Evolutionary conservation across 768 basidiomycete genomes (phyloP).

Genomic region (Cubamyces sp.): DNA sequence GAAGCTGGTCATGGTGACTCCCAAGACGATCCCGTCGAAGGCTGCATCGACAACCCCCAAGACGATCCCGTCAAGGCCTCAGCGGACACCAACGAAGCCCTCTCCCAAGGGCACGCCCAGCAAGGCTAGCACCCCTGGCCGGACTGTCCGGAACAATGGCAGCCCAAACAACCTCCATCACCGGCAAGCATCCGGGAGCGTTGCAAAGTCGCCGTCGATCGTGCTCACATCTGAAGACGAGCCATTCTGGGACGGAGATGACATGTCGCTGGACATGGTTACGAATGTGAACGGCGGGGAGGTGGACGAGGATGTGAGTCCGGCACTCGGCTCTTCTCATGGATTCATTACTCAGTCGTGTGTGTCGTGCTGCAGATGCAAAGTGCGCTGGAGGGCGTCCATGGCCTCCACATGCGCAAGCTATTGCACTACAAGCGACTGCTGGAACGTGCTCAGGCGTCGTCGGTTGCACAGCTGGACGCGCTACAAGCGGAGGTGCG

Average conservation of each 20-base stretch:
- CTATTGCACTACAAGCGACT: constrained; percentile 77
- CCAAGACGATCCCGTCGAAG: constrained; percentile 13
- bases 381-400: constrained; percentile 45
- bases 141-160: too few relatives aligned
- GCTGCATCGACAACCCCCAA: constrained; percentile 20
- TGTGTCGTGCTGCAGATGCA: too few relatives aligned
- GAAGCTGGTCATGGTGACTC: too few relatives aligned
- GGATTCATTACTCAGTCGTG: background rate
- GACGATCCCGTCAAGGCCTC: constrained; percentile 23
- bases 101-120: constrained; percentile 24
- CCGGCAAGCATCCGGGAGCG: constrained; percentile 20
- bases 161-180: constrained; percentile 29
- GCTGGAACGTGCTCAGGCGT: constrained; percentile 79
- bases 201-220: constrained; percentile 20
- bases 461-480: constrained; percentile 80
- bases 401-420: constrained; percentile 53
- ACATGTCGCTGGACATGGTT: constrained; percentile 75
- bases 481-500: constrained; percentile 83
- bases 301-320: constrained; percentile 72
- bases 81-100: constrained; percentile 27
- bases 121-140: constrained; percentile 21
- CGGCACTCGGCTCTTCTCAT: background rate
- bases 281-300: constrained; percentile 69
- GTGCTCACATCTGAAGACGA: too few relatives aligned
- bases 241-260: constrained; percentile 53